Conservation (phyloP, 306 rosid genomes). For the Prosopis cineraria region DNA sequence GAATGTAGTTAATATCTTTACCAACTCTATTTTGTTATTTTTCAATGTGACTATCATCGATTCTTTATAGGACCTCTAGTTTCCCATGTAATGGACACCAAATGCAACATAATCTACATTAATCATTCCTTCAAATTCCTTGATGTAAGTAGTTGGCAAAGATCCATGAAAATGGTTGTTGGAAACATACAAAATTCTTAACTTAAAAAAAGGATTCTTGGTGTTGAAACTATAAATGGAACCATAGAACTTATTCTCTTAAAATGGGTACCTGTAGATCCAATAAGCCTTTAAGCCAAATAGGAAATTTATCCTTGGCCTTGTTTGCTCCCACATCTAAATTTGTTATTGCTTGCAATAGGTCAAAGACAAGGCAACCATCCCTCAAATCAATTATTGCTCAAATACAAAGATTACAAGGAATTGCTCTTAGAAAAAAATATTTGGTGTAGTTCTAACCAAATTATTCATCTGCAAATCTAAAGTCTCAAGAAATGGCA, state of each 20-base stretch:
- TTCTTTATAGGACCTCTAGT: background rate
- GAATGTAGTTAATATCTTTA: slow-evolving; percentile 7
- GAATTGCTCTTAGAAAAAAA: background rate
- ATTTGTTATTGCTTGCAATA: slow-evolving; percentile 20
- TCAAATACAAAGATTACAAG: slow-evolving; percentile 22
- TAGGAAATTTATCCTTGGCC: no score
- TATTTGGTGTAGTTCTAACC: background rate
- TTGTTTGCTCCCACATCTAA: slow-evolving; percentile 41
- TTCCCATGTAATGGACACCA: background rate
- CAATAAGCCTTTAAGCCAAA: slow-evolving; percentile 36
- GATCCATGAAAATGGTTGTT: no score
- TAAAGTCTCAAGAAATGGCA: background rate
- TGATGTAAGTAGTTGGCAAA: no score
- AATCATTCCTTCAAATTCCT: slow-evolving; percentile 39
- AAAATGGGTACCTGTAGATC: slow-evolving; percentile 37
- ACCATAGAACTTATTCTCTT: slow-evolving; percentile 34
- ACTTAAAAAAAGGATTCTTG: no score
- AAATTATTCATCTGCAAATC: background rate
- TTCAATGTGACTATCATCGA: slow-evolving; percentile 15
- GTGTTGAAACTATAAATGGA: no score
- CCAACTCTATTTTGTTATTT: background rate
- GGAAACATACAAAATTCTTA: no score
- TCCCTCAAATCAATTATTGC: slow-evolving; percentile 37
- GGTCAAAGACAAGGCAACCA: slow-evolving; percentile 24
- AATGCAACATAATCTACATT: background rate